These are phyloP conservation scores for Ilex paraguariensis DNA, from an alignment of 305 asterid genomes.

Conservation along the genomic window DNA sequence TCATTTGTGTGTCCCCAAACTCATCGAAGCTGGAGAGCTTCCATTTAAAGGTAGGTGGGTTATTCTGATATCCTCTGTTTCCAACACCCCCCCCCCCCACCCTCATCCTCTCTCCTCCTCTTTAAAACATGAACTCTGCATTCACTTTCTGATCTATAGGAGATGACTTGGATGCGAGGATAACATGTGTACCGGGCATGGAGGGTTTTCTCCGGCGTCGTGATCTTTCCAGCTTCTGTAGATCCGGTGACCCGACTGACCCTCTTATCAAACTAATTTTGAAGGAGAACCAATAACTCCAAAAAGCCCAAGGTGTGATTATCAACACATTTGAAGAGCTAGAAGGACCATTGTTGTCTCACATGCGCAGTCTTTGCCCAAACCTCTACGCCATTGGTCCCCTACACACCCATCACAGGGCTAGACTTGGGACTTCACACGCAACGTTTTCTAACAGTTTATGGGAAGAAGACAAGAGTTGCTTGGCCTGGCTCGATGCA, in stretches of 20 bases:
- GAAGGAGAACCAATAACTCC: slow-evolving; percentile 10
- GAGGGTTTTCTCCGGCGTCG: not conserved
- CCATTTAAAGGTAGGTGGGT: slow-evolving; percentile 38
- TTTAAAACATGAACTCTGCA: too few species aligned
- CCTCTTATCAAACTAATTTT: slow-evolving; percentile 3
- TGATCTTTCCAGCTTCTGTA: not conserved
- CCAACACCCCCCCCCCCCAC: too few species aligned
- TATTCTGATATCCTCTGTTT: too few species aligned
- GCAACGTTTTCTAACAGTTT: slow-evolving; percentile 14
- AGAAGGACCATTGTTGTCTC: slow-evolving; percentile 21
- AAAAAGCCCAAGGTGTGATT: slow-evolving; percentile 16
- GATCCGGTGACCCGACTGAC: not conserved
- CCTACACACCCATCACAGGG: slow-evolving; percentile 16
- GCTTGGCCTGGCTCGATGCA: slow-evolving; percentile 29
- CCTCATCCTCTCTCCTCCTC: too few species aligned
- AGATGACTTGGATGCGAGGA: not conserved
- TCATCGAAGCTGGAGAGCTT: slow-evolving; percentile 44
- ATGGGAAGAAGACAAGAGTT: slow-evolving; percentile 27
- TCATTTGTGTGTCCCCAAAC: slow-evolving; percentile 29
- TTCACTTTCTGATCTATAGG: too few species aligned
- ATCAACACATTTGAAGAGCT: slow-evolving; percentile 25
- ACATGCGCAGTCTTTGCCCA: slow-evolving; percentile 10
- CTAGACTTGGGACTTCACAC: not conserved
- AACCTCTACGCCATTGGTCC: slow-evolving; percentile 32
- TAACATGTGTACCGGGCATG: slow-evolving; percentile 1